A percentile compares a stretch with the other conserved stretches of the same genome.
Conservation (phyloP, 2,329 filamentous ascomycete genomes). For the Cladosporium phlei region DNA sequence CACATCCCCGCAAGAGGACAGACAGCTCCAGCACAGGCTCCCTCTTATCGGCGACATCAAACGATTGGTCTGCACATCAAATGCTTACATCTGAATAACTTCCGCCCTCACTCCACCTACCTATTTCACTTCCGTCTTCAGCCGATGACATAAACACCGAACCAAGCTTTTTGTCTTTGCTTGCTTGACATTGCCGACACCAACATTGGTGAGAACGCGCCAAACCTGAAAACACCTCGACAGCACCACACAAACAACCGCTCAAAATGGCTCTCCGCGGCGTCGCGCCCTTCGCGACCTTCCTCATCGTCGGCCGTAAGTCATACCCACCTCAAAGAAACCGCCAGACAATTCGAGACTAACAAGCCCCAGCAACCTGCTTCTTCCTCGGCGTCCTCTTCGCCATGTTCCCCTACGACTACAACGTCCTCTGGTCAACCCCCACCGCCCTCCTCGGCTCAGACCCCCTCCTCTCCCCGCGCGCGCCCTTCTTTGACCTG, state of each 20-base stretch:
- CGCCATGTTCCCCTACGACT: conserved; percentile 93
- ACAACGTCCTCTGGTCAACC: conserved; percentile 76
- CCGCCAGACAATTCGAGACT: conserved; percentile 12
- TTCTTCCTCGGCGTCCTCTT: conserved; percentile 99
- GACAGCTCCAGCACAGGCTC: too few relatives aligned
- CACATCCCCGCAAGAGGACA: too few relatives aligned
- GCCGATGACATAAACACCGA: too few relatives aligned
- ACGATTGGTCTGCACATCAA: too few relatives aligned
- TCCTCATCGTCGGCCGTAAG: conserved; percentile 93
- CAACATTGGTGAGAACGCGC: too few relatives aligned
- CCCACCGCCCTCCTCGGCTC: conserved; percentile 45
- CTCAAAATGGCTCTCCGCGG: conserved; percentile 26
- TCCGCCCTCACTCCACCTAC: too few relatives aligned
- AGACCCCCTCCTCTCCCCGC: conserved; percentile 25
- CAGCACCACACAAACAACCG: not conserved
- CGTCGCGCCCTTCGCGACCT: conserved; percentile 72
- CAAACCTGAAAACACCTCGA: too few relatives aligned
- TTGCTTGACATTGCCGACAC: too few relatives aligned
- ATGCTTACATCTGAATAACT: too few relatives aligned
- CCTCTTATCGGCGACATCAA: too few relatives aligned
- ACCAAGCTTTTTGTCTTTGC: too few relatives aligned
- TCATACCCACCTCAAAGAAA: conserved; percentile 23
- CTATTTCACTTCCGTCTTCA: too few relatives aligned
- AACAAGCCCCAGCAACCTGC: conserved; percentile 55
- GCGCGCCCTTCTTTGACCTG: conserved; percentile 69